Percentiles rank a stretch among this genome's conserved stretches.
Conservation (phyloP, 805 yeast genomes). For the Schwanniomyces vanrijiae region DNA sequence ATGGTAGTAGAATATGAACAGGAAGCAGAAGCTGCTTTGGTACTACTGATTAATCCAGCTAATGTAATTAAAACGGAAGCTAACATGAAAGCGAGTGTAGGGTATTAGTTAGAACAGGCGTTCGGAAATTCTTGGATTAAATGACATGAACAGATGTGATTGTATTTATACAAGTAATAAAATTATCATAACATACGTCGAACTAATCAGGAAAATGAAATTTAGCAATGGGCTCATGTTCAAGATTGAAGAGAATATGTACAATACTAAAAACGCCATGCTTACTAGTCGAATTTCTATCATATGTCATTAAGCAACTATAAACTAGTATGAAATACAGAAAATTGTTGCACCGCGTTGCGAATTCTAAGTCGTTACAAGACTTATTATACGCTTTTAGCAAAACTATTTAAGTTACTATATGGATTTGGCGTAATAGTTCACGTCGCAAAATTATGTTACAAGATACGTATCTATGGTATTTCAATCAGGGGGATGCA, state of each 20-base stretch:
- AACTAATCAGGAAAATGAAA: conserved; percentile 1
- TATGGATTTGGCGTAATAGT: neutral
- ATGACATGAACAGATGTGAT: neutral
- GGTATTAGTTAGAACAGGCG: neutral
- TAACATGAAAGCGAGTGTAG: conserved; percentile 1
- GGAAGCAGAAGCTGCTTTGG: conserved; percentile 12
- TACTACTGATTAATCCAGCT: conserved; percentile 5
- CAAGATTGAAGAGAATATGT: neutral
- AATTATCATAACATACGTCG: neutral
- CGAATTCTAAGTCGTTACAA: neutral
- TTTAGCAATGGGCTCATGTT: neutral
- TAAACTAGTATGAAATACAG: neutral
- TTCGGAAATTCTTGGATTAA: neutral
- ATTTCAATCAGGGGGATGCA: neutral
- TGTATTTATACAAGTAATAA: neutral
- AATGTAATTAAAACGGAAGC: neutral
- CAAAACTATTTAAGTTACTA: neutral
- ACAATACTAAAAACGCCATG: neutral
- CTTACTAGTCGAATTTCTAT: neutral
- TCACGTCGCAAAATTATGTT: neutral
- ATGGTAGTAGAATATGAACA: conserved; percentile 43
- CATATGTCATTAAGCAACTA: neutral
- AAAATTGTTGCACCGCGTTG: neutral
- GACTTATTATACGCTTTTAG: neutral
- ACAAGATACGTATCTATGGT: neutral